Evolutionary conservation across 768 basidiomycete species (phyloP), one percentile per base, ranked within the genome.

Genomic region (Serendipita sp.): DNA sequence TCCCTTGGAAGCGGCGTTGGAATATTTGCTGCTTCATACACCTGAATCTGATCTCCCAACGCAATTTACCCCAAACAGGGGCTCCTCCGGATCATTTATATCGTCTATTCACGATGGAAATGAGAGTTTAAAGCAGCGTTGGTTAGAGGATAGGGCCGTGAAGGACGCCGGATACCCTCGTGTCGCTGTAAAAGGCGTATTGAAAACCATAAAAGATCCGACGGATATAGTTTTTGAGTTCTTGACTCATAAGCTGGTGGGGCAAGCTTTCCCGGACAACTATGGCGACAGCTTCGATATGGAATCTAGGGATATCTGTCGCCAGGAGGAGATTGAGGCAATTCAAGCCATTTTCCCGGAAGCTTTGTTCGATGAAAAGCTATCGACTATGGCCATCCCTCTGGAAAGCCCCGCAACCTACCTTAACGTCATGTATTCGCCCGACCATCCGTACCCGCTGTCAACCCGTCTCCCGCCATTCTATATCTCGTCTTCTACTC

Each of bases 31-130:
- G 51, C 78, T 95, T 23, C 83, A 89, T 69, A 71, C 89, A 3
- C 88, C 92, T 0, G 93, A 97, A 75, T 86, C 89, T 65, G 92
- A 95, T 69, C 79, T 96, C 3, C 94, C 94, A 0, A 71, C 77
- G 60, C 80, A 81, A 32, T 90, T 91, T 72, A 73, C 88, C 15
- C 82, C 86, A 3, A 71, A 77, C 8, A 73, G 73, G n/a, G 85
- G 84, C 68, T 82, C 86, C 2, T 88, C 86, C 0, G 80, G 83
- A 68, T 76, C 88, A 0, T 88, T 90, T 71, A 74, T 90, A 66
- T 82, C 82, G 13, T 81, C 84, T 2, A 76, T 78, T 2, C 84
- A 88, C 72, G 77, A 83, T 18, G 85, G 86, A 0, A 73, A 75
- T 2, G 81, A 83, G 52, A 79, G 83, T 67, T 72, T 93, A 48